Evolutionary conservation across 169 alveolate genomes (phyloP), one percentile per base, ranked within the genome.

Genomic region (Eimeria mitis): DNA sequence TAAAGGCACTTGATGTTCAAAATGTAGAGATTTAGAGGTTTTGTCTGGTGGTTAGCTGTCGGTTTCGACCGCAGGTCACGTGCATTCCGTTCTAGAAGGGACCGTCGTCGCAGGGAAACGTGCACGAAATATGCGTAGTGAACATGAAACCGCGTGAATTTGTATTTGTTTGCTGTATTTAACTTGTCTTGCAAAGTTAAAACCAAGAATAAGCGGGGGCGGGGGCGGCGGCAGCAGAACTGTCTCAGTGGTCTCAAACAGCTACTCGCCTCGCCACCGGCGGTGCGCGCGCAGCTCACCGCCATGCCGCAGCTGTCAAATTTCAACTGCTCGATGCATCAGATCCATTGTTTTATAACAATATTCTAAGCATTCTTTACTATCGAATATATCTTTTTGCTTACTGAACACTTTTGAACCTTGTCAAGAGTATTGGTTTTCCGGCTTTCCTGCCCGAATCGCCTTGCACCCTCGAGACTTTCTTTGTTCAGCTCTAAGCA

Each of bases 281-380:
- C 61, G 11, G 68, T n/a, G 70, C 42, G 88, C 61, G 28, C 44
- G 28, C 44, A n/a, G 44, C 88, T 78, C 49, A 47, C 65, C 42
- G n/a, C 54, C 28, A 8, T 6, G 44, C 68, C 8, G 61, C 88
- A 78, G 8, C n/a, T n/a, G 88, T 68, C 44, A n/a, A 34, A 65
- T 25, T 28, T 9, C 7, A 49, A 40, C 44, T 49, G 63, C n/a
- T 25, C 9, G 3, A 8, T 47, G 61, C 42, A 28, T 49, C 88
- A 78, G 49, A 78, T 78, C 44, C 49, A 52, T 47, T 49, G 54
- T 47, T 78, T 78, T 78, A 52, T 68, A 47, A 78, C 54, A 14
- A 47, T 34, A 47, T 2, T 78, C 25, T 49, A 8, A 47, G 25
- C 40, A 78, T n/a, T n/a, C 56, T 73, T 19, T 73, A 16, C 1